These are phyloP conservation scores for Tetrahymena borealis DNA, from an alignment of 73 alveolate genomes.

Conservation along the genomic window DNA sequence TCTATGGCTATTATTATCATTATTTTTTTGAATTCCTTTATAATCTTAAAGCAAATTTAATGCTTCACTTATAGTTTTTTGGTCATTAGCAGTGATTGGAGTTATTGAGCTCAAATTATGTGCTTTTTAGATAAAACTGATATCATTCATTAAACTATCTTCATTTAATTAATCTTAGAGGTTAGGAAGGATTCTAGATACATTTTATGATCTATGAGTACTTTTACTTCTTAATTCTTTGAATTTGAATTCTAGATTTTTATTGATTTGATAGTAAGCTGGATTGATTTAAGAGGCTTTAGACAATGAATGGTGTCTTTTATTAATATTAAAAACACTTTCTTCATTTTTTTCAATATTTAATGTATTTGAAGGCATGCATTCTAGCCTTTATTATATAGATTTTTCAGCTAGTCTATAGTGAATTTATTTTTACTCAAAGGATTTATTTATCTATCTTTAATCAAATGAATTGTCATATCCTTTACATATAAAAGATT, in stretches of 20 bases:
- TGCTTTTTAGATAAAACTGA: not conserved
- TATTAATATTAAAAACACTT: not conserved
- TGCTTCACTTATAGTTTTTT: not conserved
- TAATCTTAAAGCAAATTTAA: not conserved
- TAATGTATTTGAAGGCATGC: not conserved
- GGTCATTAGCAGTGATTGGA: not conserved
- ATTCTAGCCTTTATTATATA: not conserved
- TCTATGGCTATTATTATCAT: not conserved
- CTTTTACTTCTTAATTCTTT: not conserved
- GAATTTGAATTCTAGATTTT: not conserved
- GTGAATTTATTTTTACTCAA: not conserved
- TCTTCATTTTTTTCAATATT: not conserved
- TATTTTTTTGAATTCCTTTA: not conserved
- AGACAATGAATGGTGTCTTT: not conserved
- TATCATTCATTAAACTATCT: not conserved
- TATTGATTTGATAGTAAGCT: not conserved
- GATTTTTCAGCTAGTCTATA: not conserved
- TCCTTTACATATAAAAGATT: not conserved
- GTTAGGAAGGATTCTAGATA: not conserved
- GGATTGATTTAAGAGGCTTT: not conserved
- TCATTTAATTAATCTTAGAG: not conserved
- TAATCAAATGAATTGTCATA: not conserved
- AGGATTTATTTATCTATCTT: not conserved
- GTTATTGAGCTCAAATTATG: not conserved
- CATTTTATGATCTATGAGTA: not conserved